Evolutionary conservation across 345 rosid species (phyloP).

Genomic region (Theobroma cacao): DNA sequence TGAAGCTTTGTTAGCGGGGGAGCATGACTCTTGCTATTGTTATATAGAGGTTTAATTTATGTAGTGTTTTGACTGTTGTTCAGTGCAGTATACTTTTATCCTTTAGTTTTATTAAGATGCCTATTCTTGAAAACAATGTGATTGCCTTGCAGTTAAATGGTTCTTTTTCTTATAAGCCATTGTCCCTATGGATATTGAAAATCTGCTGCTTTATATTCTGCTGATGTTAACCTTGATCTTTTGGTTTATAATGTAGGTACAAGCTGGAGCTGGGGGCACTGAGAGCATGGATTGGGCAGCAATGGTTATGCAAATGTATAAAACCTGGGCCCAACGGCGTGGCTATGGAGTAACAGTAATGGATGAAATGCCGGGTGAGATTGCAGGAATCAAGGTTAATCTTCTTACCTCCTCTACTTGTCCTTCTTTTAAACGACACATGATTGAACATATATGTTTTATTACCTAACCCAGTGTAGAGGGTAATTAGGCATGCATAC

Average conservation of each 20-base stretch:
- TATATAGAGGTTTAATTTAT: constrained; percentile 62
- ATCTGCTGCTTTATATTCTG: not conserved
- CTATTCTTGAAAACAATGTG: not conserved
- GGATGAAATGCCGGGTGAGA: constrained; percentile 90
- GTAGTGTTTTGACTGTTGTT: not conserved
- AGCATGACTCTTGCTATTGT: constrained; percentile 78
- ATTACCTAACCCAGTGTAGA: not conserved
- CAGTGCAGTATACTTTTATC: constrained; percentile 13
- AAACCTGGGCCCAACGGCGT: constrained; percentile 70
- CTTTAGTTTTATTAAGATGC: constrained; percentile 1
- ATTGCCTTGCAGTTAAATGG: not conserved
- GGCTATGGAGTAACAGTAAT: constrained; percentile 63
- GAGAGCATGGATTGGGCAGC: constrained; percentile 99
- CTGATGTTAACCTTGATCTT: constrained; percentile 8
- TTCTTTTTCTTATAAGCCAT: not conserved
- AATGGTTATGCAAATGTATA: constrained; percentile 95
- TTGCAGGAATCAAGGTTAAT: constrained; percentile 93
- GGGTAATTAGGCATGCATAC: not conserved
- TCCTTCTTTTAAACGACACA: not conserved
- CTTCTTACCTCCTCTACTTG: constrained; percentile 19
- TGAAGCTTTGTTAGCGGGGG: constrained; percentile 81
- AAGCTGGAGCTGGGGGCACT: constrained; percentile 98
- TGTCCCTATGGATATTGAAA: not conserved
- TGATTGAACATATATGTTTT: not conserved
- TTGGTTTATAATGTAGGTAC: constrained; percentile 52